phyloP scores from a whole-genome alignment of 164 flowering plant genomes.

The Cinnamomum micranthum region DNA sequence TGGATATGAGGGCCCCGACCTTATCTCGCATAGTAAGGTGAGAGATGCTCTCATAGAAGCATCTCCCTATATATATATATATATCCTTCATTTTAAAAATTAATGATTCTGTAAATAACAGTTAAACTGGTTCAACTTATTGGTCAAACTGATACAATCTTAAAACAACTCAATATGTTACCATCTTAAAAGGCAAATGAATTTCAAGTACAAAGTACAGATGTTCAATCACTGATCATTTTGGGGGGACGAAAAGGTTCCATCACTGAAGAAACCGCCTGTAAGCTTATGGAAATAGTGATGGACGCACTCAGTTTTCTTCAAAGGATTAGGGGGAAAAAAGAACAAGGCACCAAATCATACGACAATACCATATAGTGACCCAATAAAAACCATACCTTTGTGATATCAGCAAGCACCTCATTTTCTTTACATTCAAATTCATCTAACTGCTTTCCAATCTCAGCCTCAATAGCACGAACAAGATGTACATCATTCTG shows the following conservation, averaged over 20 bases:
- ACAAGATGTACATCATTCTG: conserved; percentile 33
- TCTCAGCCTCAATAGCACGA: conserved; percentile 28
- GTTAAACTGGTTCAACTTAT: neutral
- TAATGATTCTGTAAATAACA: neutral
- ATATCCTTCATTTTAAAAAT: neutral
- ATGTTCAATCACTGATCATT: too few species aligned
- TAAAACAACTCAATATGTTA: neutral
- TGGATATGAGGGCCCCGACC: too few species aligned
- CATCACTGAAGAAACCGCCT: too few species aligned
- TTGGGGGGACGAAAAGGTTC: too few species aligned
- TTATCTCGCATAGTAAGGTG: too few species aligned
- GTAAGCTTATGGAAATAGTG: too few species aligned
- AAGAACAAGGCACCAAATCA: neutral
- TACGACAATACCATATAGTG: neutral
- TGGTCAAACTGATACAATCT: neutral
- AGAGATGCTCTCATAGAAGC: too few species aligned
- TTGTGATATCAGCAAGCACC: conserved; percentile 30
- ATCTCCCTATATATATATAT: too few species aligned
- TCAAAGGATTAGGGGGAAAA: too few species aligned
- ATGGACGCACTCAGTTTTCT: too few species aligned
- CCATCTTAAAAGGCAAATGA: neutral
- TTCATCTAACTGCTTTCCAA: conserved; percentile 24
- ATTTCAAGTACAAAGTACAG: neutral
- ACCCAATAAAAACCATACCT: conserved; percentile 14
- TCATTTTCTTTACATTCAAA: conserved; percentile 26